Evolutionary conservation across 768 basidiomycete species (phyloP), one percentile per base, ranked within the genome.

Genomic region (Phylloporus arenicola): DNA sequence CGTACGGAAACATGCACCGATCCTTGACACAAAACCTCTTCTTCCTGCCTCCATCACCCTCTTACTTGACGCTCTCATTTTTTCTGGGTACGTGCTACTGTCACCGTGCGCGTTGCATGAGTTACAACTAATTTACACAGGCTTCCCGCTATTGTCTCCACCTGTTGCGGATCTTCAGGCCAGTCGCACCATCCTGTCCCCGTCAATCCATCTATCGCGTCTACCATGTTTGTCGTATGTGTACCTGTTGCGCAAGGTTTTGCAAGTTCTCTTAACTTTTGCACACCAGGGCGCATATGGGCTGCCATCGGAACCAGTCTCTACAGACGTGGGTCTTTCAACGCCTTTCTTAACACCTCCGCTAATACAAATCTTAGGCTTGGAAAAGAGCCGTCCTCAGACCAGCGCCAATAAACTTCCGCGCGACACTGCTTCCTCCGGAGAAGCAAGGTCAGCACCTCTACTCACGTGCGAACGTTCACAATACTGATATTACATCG

Each of bases 351-450:
- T 2, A 1, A 16, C 19, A 2, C 19, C 27, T 7, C 24, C 42
- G 22, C 42, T 50, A 33, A 52, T 9, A 5, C 16, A 3, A 8
- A 17, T 20, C n/a, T 27, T 46, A 88, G 85, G 62, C 71, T 41
- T 84, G 75, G 65, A 83, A 82, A 59, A 67, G 82, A 54, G 83
- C 83, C 8, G 75, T 88, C 7, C 71, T 80, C 56, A 79, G 74
- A 29, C 64, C 75, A 27, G 71, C 86, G 5, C 88, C 88, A 7
- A 70, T 67, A 16, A 67, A 71, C 45, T 90, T 90, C 54, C 66
- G 70, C 0, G 78, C 86, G 6, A 77, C 81, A 43, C 72, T 83
- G 52, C 72, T 88, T 13, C 65, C 72, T 3, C 79, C 85, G 11
- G 69, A 69, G 35, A 86, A 86, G 59, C 73, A 80, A 42, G 78